Conservation (phyloP, 129 eudicot species). For the Artemisia tridentata region DNA sequence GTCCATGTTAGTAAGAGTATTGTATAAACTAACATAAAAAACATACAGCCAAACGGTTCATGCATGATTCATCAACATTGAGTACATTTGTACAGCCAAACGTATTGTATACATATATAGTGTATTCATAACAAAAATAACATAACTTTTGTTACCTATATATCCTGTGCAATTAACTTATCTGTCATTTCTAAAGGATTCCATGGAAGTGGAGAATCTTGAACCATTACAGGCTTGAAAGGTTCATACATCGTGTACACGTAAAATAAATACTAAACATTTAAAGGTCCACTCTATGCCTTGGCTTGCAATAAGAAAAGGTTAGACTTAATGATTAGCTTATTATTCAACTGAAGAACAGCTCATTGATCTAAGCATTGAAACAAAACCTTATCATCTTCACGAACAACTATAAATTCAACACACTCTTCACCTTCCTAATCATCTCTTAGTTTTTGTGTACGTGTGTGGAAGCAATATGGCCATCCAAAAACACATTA, state of each 20-base stretch:
- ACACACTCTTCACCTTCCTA: not conserved
- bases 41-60: not conserved
- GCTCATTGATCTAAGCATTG: not conserved
- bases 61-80: not conserved
- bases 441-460: constrained; percentile 14
- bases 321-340: constrained; percentile 3
- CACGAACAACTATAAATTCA: constrained; percentile 19
- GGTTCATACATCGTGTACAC: not conserved
- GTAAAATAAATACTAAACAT: not conserved
- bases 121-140: not conserved
- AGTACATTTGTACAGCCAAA: not conserved
- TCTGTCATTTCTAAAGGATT: not conserved
- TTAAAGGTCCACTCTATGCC: no score
- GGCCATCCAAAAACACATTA: constrained; percentile 25
- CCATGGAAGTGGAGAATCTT: not conserved
- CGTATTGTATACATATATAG: not conserved
- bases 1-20: no score
- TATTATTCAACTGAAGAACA: not conserved
- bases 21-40: no score
- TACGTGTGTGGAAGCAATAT: constrained; percentile 11
- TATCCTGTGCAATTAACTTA: not conserved
- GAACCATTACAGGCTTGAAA: not conserved
- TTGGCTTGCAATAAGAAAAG: not conserved
- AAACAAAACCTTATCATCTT: not conserved
- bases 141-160: not conserved